A percentile compares a stretch with the other conserved stretches of the same genome.
Evolutionary conservation across 768 basidiomycete genomes (phyloP).

Genomic region (Kwoniella sp.): DNA sequence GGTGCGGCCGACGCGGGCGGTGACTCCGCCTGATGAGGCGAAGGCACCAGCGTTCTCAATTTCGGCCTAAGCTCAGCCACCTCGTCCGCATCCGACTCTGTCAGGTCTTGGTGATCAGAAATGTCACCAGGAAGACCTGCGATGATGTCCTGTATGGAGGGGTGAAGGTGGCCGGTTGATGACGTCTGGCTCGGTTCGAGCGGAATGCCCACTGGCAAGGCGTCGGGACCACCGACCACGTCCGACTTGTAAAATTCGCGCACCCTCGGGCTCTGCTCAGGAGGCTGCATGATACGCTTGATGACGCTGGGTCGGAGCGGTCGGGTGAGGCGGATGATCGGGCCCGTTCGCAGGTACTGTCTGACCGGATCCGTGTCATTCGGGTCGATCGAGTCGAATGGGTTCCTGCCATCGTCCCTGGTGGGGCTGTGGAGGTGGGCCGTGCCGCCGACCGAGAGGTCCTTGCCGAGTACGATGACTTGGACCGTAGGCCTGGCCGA

Average conservation of each 20-base stretch:
- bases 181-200: no score
- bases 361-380: neutral
- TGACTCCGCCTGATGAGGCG: no score
- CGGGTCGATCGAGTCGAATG: neutral
- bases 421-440: neutral
- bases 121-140: no score
- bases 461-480: slow-evolving; percentile 21
- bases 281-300: slow-evolving; percentile 22
- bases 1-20: no score
- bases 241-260: slow-evolving; percentile 26
- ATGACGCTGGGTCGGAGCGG: slow-evolving; percentile 33
- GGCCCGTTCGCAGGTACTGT: slow-evolving; percentile 7
- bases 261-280: neutral
- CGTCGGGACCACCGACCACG: slow-evolving; percentile 24
- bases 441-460: slow-evolving; percentile 7
- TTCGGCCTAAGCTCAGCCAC: no score
- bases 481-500: slow-evolving; percentile 22
- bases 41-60: no score
- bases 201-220: no score
- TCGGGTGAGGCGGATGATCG: slow-evolving; percentile 14
- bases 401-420: neutral
- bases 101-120: neutral
- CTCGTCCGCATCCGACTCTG: neutral
- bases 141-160: no score
- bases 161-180: no score